Base-by-base conservation (phyloP, 768 basidiomycete species). In the Pisolithus albus region DNA sequence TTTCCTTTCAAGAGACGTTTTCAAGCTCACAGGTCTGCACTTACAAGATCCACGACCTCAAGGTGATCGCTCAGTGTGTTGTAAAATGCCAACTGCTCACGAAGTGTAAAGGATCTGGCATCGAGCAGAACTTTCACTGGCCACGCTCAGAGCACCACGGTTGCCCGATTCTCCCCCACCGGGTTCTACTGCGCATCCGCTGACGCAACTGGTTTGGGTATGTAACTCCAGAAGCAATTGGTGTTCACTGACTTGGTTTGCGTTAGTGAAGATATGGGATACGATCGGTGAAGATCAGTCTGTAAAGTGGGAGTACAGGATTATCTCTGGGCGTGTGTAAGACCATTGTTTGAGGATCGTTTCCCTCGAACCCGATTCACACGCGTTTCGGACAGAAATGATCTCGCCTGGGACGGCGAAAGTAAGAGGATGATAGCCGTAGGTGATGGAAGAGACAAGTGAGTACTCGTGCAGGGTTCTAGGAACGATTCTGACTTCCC, bases 131-230 rank as follows among this genome's bases (percentile, higher is more conserved):
- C 83, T 21, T 92, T 94, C 63, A 75, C 81, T 41, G 88, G 87
- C 26, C 93, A 96, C 68, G 79, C 84, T 4, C 84, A 92, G 57
- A 84, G 84, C 50, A 78, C 91, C 7, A 93, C 90, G 2, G 89
- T 94, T 16, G 94, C 95, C 13, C 82, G 90, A 36, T 80, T 96
- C 60, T 92, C 92, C 2, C 94, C 93, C 0, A 88, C 91, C 1
- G 94, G 95, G 24, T 96, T 84, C 70, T 98, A 97, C 70, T 92
- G 89, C 62, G 94, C 95, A 4, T 95, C 92, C 28, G 95, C 81
- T 21, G 94, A 98, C 64, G 69, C 78, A 4, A 73, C 75, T 28
- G 94, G 94, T 38, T 88, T 81, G 50, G 92, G 92, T 90, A 56
- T 51, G 77, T 52, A 15, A 38, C 37, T 21, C 13, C 7, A 42